Percentiles rank a stretch among this genome's conserved stretches.
Conservation (phyloP, 1,284 basidiomycete species). For the Rhodotorula sp. region DNA sequence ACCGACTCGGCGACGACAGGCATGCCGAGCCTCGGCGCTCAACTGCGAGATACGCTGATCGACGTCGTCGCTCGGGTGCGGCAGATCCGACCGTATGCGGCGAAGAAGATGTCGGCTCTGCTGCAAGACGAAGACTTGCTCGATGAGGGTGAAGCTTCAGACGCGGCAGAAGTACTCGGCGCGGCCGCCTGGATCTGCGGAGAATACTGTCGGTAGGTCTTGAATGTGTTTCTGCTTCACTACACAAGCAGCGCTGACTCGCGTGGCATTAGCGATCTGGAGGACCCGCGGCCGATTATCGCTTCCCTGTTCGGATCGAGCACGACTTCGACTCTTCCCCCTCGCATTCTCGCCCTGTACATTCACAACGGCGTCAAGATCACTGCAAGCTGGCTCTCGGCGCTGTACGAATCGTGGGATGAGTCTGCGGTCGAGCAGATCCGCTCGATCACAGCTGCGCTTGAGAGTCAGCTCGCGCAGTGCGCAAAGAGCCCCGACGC, state of each 20-base stretch:
- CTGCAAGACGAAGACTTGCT: conserved; percentile 73
- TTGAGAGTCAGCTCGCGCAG: conserved; percentile 33
- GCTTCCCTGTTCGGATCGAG: conserved; percentile 61
- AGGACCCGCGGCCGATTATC: conserved; percentile 44
- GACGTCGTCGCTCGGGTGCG: conserved; percentile 82
- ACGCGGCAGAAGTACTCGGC: conserved; percentile 71
- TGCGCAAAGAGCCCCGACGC: conserved; percentile 55
- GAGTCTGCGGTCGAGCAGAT: conserved; percentile 55
- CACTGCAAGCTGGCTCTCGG: conserved; percentile 77
- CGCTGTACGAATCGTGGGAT: conserved; percentile 71
- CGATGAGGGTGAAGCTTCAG: conserved; percentile 53
- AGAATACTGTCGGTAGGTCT: conserved; percentile 74
- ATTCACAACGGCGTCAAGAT: conserved; percentile 82
- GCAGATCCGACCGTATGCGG: conserved; percentile 71
- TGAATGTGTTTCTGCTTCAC: not conserved
- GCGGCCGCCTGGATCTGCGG: conserved; percentile 95
- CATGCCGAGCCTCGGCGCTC: conserved; percentile 13
- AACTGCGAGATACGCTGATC: conserved; percentile 61
- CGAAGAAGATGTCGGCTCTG: conserved; percentile 74
- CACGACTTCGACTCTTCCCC: conserved; percentile 57
- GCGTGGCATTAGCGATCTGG: conserved; percentile 41
- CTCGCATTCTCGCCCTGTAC: conserved; percentile 68
- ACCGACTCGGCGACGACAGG: conserved; percentile 12
- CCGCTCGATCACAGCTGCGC: conserved; percentile 30
- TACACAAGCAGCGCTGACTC: fast-evolving